Evolutionary conservation across 441 rosid genomes (phyloP).

Genomic region (Arabidopsis hybrid): DNA sequence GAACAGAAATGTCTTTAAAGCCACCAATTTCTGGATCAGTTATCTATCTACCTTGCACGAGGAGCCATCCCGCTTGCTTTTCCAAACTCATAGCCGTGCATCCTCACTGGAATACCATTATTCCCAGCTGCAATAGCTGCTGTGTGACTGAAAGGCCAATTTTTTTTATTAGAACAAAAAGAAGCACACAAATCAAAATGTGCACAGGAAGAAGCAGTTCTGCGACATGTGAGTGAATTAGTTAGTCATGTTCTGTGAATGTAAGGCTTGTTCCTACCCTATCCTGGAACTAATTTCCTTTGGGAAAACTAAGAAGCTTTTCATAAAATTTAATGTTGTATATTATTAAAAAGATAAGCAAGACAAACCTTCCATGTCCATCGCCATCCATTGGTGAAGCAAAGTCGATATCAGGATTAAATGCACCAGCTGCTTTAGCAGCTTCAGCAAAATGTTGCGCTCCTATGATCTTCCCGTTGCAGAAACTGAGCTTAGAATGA

Average conservation of each 20-base stretch:
- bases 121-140: constrained; percentile 99
- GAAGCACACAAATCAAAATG: constrained; percentile 14
- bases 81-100: constrained; percentile 95
- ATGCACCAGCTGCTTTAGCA: constrained; percentile 93
- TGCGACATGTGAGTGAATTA: not conserved
- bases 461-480: constrained; percentile 95
- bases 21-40: constrained; percentile 4
- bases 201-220: constrained; percentile 5
- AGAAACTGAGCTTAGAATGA: constrained; percentile 67
- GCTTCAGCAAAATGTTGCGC: constrained; percentile 98
- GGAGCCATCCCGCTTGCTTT: constrained; percentile 99
- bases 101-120: constrained; percentile 93
- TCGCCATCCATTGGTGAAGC: constrained; percentile 99
- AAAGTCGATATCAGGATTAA: constrained; percentile 86
- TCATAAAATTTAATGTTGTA: not conserved
- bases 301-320: constrained; percentile 8
- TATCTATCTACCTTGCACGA: constrained; percentile 79
- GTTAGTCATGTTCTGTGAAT: not conserved
- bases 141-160: constrained; percentile 71
- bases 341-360: not conserved
- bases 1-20: constrained; percentile 17
- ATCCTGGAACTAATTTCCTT: not conserved
- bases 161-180: constrained; percentile 28
- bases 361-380: constrained; percentile 96
- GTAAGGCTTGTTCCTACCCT: not conserved